Percentiles rank a stretch among this genome's conserved stretches.
phyloP scores from a whole-genome alignment of 495 filamentous ascomycete species.

The Recurvomyces mirabilis region DNA sequence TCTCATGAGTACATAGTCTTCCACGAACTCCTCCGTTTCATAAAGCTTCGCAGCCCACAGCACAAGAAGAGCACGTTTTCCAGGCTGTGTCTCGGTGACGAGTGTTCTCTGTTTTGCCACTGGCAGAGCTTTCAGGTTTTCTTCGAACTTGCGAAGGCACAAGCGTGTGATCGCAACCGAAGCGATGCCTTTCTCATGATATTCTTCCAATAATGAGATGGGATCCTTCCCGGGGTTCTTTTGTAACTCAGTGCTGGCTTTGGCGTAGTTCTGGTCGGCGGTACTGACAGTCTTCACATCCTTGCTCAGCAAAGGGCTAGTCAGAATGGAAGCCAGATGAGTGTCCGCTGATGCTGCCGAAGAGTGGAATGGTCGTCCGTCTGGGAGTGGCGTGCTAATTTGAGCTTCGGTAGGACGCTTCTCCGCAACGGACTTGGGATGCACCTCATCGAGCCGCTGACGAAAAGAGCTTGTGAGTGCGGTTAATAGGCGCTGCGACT shows the following conservation, averaged over 20 bases:
- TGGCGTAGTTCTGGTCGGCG: neutral
- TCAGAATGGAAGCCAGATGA: conserved; percentile 17
- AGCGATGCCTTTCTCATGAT: conserved; percentile 8
- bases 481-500: conserved; percentile 57
- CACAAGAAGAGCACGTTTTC: conserved; percentile 9
- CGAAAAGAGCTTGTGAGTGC: conserved; percentile 68
- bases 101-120: neutral
- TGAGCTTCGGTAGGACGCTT: neutral
- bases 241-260: conserved; percentile 1
- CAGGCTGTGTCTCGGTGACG: conserved; percentile 1
- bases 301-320: conserved; percentile 12
- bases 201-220: conserved; percentile 14
- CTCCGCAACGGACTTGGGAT: too few species aligned
- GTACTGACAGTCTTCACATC: neutral
- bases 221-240: conserved; percentile 7
- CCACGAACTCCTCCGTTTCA: neutral
- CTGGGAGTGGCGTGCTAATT: neutral
- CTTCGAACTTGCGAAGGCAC: conserved; percentile 7
- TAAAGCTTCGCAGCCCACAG: conserved; percentile 11
- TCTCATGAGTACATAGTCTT: neutral
- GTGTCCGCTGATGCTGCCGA: conserved; percentile 12
- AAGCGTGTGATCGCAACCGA: conserved; percentile 6
- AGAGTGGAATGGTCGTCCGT: conserved; percentile 5
- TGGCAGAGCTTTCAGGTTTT: neutral
- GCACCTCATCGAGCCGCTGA: conserved; percentile 55